Base-by-base conservation (phyloP, 345 rosid species). In the Firmiana major region DNA sequence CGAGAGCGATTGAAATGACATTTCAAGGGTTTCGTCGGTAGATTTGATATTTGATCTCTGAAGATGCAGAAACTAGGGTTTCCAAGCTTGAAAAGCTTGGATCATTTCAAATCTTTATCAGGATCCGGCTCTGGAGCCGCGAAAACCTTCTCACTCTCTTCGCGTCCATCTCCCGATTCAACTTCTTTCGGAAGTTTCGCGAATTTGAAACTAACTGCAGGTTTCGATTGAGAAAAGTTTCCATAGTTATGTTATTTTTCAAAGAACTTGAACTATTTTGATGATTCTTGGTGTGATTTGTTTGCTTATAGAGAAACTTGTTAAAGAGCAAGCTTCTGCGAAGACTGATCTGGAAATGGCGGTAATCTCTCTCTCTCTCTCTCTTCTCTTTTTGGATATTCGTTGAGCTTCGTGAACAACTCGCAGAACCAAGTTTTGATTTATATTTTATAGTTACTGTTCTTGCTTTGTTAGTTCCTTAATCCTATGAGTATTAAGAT, bases 291-390 rank as follows among this genome's bases (percentile, higher is more conserved):
- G n/a, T 55, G 51, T 79, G 71, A 60, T 84, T 40, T 40, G 68
- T 72, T 83, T 78, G 77, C 74, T 77, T 78, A 57, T 84, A 96
- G 99, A 92, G 82, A 93, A 92, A 78, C 65, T 93, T 88, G 90
- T 93, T 81, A 92, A 93, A 77, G 98, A 93, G 77, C 99, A 96
- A 79, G 97, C 95, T 42, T 82, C 99, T 2, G 90, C 89, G 83
- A 92, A 88, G 81, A 85, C 90, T 3, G 94, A 92, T 76, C 93
- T 96, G 53, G 99, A 93, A 75, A 71, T 92, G 90, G 97, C 97
- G 93, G 97, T 96, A 89, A 1, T 63, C 10, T 74, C 63, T 36
- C 42, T 59, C 43, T 51, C n/a, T 55, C 58, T 79, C 71, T 55
- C 19, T 45, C 6, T 0, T 9, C 6, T 11, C 28, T 0, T 12